These are phyloP conservation scores for Cryptococcus deneoformans DNA, from an alignment of 1,284 basidiomycete species.

Conservation along the genomic window DNA sequence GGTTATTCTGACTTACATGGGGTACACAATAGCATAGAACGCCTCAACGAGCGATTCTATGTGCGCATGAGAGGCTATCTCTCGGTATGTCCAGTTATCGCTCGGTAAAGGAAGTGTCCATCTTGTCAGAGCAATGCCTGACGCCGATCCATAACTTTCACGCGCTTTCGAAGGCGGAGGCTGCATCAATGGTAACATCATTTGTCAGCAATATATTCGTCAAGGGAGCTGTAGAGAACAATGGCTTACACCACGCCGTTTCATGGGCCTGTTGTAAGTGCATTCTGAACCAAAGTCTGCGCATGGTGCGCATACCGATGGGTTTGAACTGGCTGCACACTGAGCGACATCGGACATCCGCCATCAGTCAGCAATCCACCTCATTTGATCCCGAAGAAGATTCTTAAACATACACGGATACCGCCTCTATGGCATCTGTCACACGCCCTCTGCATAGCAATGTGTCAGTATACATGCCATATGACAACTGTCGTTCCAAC, in stretches of 20 bases:
- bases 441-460: constrained; percentile 34
- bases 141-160: background rate
- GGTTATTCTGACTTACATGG: constrained; percentile 23
- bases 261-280: constrained; percentile 44
- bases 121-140: background rate
- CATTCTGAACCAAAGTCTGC: constrained; percentile 36
- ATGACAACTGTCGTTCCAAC: background rate
- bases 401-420: constrained; percentile 30
- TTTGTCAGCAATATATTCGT: background rate
- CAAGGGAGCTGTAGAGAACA: background rate
- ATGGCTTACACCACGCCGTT: constrained; percentile 42
- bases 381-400: background rate
- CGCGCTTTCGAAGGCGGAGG: constrained; percentile 2
- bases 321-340: constrained; percentile 31
- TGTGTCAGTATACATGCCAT: background rate
- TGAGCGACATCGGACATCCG: constrained; percentile 7
- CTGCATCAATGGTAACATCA: background rate
- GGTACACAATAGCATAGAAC: constrained; percentile 35
- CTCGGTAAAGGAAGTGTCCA: background rate
- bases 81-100: constrained; percentile 28
- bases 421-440: constrained; percentile 45
- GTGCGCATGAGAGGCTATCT: constrained; percentile 24
- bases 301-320: constrained; percentile 37
- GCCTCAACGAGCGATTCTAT: constrained; percentile 30
- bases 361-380: background rate